Evolutionary conservation across 345 rosid genomes (phyloP).

Genomic region (Corchorus capsularis): DNA sequence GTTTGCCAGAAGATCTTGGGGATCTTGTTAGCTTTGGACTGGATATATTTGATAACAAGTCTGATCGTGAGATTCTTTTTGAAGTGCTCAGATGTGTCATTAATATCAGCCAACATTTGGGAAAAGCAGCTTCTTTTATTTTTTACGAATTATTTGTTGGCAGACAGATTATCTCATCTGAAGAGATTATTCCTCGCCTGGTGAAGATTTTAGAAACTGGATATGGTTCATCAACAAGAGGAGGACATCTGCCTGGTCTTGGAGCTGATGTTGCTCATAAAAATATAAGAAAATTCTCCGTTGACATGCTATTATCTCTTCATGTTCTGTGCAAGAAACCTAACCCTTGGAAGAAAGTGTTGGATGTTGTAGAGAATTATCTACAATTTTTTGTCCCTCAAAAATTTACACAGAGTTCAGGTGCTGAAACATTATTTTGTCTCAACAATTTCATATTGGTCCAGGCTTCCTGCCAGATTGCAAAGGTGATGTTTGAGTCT

Average conservation of each 20-base stretch:
- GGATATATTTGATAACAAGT: slow-evolving; percentile 41
- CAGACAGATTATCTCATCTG: slow-evolving; percentile 54
- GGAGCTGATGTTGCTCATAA: slow-evolving; percentile 70
- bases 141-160: slow-evolving; percentile 76
- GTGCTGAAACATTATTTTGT: slow-evolving; percentile 46
- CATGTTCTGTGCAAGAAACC: slow-evolving; percentile 61
- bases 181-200: slow-evolving; percentile 72
- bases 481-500: slow-evolving; percentile 82
- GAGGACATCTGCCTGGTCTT: slow-evolving; percentile 41
- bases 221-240: slow-evolving; percentile 51
- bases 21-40: slow-evolving; percentile 43
- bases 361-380: slow-evolving; percentile 64
- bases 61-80: slow-evolving; percentile 61
- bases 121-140: slow-evolving; percentile 72
- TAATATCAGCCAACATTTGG: slow-evolving; percentile 74
- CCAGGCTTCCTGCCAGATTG: slow-evolving; percentile 84
- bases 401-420: slow-evolving; percentile 51
- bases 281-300: slow-evolving; percentile 77
- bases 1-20: slow-evolving; percentile 52
- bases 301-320: slow-evolving; percentile 71
- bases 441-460: slow-evolving; percentile 52
- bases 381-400: slow-evolving; percentile 73
- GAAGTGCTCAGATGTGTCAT: slow-evolving; percentile 64
- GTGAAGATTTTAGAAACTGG: slow-evolving; percentile 84
- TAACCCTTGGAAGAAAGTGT: slow-evolving; percentile 71